Base-by-base conservation (phyloP, 768 basidiomycete genomes). In the Agaricus sinodeliciosus region DNA sequence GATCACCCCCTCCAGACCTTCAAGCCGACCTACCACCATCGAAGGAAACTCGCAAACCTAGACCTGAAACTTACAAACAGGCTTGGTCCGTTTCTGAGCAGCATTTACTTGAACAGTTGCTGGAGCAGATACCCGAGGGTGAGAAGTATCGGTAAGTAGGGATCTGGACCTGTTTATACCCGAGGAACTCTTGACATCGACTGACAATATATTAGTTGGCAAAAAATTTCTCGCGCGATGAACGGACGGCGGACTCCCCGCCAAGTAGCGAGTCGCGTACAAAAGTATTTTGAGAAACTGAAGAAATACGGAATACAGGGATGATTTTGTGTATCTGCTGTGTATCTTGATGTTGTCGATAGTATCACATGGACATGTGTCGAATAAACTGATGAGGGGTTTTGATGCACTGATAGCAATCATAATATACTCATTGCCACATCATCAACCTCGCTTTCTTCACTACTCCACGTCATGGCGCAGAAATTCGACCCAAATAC, bases 181-280 rank as follows among this genome's bases (percentile, higher is more conserved):
- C 11, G 26, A 39, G 37, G 8, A n/a, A 15, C 28, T 28, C 28
- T 51, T 27, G 40, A 37, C 35, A 43, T 11, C 31, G 31, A 22
- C 22, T 50, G 12, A 19, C 27, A 25, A 12, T 36, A 31, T 26
- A 4, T 19, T 60, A 90, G 88, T 48, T 91, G 85, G 85, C 74
- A 81, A 51, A 87, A 88, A 66, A 91, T 91, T 48, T 91, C 89
- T 12, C 71, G 75, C 49, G 90, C 86, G 34, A 92, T 92, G 90
- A 73, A 80, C 44, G 89, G 89, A 0, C 72, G 72, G 41, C 69
- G 89, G 53, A 90, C 90, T 3, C 82, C 89, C 3, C 70, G 88
- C 55, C 90, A 92, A 70, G 90, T 92, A n/a, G 88, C 88, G 35
- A 90, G 87, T 69, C 78, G 88, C 15, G 89, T 92, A 49, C 90